phyloP scores from a whole-genome alignment of 2,329 filamentous ascomycete species.

The Calonectria naviculata region DNA sequence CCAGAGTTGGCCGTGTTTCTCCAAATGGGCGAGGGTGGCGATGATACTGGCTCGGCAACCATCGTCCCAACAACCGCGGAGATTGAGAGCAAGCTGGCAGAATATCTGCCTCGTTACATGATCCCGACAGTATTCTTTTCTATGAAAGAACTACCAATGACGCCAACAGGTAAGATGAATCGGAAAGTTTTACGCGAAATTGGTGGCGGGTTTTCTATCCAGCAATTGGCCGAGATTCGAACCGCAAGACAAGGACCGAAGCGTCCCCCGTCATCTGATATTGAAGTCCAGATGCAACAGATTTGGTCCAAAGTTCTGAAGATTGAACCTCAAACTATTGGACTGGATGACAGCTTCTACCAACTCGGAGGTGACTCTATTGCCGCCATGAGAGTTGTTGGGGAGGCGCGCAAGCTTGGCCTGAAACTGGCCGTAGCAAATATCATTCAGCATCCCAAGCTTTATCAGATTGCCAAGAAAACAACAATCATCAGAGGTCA shows the following conservation, averaged over 20 bases:
- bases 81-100: not conserved
- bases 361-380: constrained; percentile 62
- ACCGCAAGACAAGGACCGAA: not conserved
- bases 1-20: not conserved
- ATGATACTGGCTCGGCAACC: not conserved
- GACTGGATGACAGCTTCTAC: constrained; percentile 60
- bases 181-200: constrained; percentile 20
- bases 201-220: constrained; percentile 15
- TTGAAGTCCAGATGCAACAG: constrained; percentile 39
- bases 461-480: not conserved
- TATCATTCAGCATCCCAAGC: constrained; percentile 17
- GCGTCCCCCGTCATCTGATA: constrained; percentile 11
- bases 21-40: no score
- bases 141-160: constrained; percentile 24
- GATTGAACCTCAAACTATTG: constrained; percentile 46
- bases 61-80: not conserved
- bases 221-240: constrained; percentile 51
- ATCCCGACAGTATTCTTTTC: constrained; percentile 28
- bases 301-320: constrained; percentile 52
- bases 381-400: constrained; percentile 58
- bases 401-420: constrained; percentile 14
- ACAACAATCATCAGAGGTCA: not conserved
- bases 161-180: constrained; percentile 27
- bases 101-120: constrained; percentile 32
- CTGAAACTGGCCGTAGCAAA: constrained; percentile 22